Percentiles rank a stretch among this genome's conserved stretches.
Evolutionary conservation across 495 filamentous ascomycete species (phyloP).

Genomic region (Penicillium canariense): DNA sequence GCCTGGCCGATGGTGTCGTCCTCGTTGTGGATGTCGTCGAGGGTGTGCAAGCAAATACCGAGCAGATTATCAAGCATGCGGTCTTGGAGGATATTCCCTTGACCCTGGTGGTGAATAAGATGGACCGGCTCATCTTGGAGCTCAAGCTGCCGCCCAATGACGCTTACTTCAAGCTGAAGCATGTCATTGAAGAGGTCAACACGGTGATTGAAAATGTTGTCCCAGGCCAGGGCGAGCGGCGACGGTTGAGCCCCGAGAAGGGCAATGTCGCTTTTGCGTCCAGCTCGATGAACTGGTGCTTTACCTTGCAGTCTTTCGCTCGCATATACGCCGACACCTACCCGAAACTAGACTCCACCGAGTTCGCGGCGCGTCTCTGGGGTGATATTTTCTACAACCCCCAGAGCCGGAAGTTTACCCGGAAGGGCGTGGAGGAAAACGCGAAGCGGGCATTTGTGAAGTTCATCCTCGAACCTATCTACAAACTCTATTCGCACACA

Average conservation of each 20-base stretch:
- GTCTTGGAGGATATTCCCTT: constrained; percentile 87
- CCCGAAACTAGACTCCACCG: constrained; percentile 70
- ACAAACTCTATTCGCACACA: constrained; percentile 95
- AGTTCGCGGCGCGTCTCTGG: constrained; percentile 84
- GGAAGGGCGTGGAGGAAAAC: constrained; percentile 77
- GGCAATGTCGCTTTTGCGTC: constrained; percentile 96
- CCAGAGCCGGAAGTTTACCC: constrained; percentile 79
- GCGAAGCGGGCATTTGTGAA: constrained; percentile 88
- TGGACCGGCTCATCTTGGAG: constrained; percentile 93
- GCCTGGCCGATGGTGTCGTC: constrained; percentile 87
- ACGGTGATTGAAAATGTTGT: constrained; percentile 86
- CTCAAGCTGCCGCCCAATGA: constrained; percentile 92
- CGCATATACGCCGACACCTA: constrained; percentile 94
- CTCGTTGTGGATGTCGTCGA: constrained; percentile 97
- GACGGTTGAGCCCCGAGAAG: constrained; percentile 89
- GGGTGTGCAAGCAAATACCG: constrained; percentile 92
- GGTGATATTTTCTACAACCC: constrained; percentile 98
- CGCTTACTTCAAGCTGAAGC: constrained; percentile 97
- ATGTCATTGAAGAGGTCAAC: constrained; percentile 97
- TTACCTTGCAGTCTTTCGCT: constrained; percentile 88
- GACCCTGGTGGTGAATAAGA: constrained; percentile 90
- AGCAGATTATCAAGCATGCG: constrained; percentile 94
- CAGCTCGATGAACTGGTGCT: constrained; percentile 92
- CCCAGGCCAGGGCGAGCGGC: constrained; percentile 76
- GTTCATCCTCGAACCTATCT: constrained; percentile 93